Conservation (phyloP, 2,329 filamentous ascomycete species). For the Diaporthe vexans region DNA sequence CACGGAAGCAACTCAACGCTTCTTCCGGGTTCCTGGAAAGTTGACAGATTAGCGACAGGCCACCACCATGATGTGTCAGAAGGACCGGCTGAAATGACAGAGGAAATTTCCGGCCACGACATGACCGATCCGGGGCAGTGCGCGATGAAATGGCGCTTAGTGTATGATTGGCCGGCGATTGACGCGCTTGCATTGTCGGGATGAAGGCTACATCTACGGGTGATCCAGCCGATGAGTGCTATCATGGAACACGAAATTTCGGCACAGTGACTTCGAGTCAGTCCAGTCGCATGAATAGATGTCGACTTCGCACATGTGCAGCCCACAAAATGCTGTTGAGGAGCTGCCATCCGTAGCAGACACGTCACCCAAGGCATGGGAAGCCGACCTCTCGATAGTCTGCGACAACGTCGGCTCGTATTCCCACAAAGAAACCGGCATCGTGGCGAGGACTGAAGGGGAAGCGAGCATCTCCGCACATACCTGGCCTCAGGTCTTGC, state of each 20-base stretch:
- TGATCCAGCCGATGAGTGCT: neutral
- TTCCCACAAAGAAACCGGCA: neutral
- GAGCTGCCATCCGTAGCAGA: slow-evolving; percentile 12
- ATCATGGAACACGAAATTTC: neutral
- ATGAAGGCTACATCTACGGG: neutral
- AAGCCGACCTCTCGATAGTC: neutral
- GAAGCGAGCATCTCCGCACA: neutral
- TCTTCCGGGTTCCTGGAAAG: neutral
- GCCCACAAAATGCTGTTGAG: neutral
- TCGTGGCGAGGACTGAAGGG: neutral
- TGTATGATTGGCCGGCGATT: neutral
- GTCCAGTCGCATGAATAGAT: neutral
- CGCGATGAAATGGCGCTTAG: neutral
- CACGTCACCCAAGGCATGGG: neutral
- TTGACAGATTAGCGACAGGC: neutral
- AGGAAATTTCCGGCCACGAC: slow-evolving; percentile 15
- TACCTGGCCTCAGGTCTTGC: neutral
- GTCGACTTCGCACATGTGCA: neutral
- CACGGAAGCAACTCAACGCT: neutral
- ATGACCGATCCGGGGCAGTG: slow-evolving; percentile 5
- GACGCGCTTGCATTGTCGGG: too few species aligned
- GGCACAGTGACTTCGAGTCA: neutral
- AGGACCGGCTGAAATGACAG: neutral
- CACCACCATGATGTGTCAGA: neutral
- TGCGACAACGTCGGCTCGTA: neutral